Percentiles rank a stretch among this genome's conserved stretches.
Evolutionary conservation across 2,329 filamentous ascomycete species (phyloP).

Genomic region (Triangularia verruculosa): DNA sequence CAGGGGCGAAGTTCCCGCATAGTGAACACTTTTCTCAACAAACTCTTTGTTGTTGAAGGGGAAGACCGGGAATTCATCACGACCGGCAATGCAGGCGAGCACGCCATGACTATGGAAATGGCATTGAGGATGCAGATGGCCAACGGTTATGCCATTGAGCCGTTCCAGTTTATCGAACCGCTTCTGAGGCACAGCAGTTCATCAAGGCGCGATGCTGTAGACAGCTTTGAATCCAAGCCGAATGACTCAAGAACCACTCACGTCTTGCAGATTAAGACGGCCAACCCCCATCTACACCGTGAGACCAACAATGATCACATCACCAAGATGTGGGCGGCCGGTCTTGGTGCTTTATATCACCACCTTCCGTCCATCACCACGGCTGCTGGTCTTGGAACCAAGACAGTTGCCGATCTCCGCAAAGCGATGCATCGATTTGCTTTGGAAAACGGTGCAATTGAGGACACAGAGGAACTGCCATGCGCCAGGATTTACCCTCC

Average conservation of each 20-base stretch:
- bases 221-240: background rate
- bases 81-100: conserved; percentile 36
- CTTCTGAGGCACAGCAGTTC: conserved; percentile 20
- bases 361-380: background rate
- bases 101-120: conserved; percentile 38
- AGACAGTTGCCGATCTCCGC: conserved; percentile 9
- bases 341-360: conserved; percentile 33
- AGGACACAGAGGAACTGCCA: conserved; percentile 15
- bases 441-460: conserved; percentile 4
- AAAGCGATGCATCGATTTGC: conserved; percentile 19
- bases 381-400: conserved; percentile 5
- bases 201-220: background rate
- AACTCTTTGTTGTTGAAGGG: conserved; percentile 17
- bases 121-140: conserved; percentile 33
- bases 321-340: conserved; percentile 31
- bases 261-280: conserved; percentile 33
- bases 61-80: conserved; percentile 25
- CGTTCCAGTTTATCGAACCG: conserved; percentile 34
- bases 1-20: conserved; percentile 33
- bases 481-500: conserved; percentile 20
- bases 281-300: conserved; percentile 35
- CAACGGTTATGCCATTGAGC: conserved; percentile 35
- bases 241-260: conserved; percentile 8
- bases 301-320: conserved; percentile 31
- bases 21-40: conserved; percentile 34